Evolutionary conservation across 1,284 basidiomycete species (phyloP).

Genomic region (Ceratorhiza oryzae-sativae): DNA sequence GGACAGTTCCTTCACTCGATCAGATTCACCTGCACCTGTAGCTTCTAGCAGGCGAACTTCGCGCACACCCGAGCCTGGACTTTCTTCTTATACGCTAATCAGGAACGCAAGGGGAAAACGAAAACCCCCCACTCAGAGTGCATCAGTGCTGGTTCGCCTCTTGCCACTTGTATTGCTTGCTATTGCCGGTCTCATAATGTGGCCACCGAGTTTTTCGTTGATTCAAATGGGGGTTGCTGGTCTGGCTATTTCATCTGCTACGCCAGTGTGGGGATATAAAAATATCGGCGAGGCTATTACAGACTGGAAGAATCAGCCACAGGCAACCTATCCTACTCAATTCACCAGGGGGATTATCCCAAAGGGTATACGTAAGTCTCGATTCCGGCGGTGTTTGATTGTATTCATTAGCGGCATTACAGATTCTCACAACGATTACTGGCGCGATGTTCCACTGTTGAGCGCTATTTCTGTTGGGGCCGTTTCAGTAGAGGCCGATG

Average conservation of each 20-base stretch:
- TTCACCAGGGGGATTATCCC: constrained; percentile 36
- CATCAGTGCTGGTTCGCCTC: not conserved
- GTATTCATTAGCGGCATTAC: not conserved
- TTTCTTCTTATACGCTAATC: constrained; percentile 4
- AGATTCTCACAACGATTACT: constrained; percentile 37
- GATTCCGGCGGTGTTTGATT: not conserved
- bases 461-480: constrained; percentile 32
- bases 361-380: constrained; percentile 33
- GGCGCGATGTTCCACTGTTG: constrained; percentile 32
- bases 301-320: constrained; percentile 36
- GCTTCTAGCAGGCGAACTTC: not conserved
- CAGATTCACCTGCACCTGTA: not conserved
- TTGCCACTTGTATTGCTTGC: constrained; percentile 19
- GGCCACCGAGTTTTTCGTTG: constrained; percentile 32
- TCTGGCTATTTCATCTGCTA: not conserved
- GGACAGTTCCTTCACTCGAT: not conserved
- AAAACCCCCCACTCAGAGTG: not conserved
- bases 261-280: not conserved
- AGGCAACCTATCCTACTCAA: constrained; percentile 28
- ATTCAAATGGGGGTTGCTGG: constrained; percentile 19
- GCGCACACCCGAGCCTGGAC: constrained; percentile 2
- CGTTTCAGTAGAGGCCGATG: constrained; percentile 34
- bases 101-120: not conserved
- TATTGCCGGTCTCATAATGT: constrained; percentile 26
- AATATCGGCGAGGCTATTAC: constrained; percentile 27